Evolutionary conservation across 306 rosid genomes (phyloP), one percentile per base, ranked within the genome.

Genomic region (Sphenostylis stenocarpa): DNA sequence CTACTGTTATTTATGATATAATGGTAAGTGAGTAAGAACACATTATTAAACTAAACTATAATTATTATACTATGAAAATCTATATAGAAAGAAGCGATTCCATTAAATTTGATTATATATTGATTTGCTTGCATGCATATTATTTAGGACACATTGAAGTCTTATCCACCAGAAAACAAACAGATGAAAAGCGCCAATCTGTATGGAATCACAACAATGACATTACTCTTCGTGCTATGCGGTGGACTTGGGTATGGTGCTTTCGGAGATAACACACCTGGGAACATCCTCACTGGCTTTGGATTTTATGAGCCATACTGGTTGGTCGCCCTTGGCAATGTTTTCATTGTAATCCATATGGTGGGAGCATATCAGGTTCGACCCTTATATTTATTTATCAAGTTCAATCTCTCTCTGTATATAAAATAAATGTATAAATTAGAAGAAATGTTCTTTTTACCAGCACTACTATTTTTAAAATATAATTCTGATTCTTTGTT

Each of bases 181-280:
- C 89, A 86, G 84, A 91, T 86, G 90, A 89, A 86, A 81, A 85
- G 29, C 56, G 90, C 86, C 0, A 87, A 80, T 58, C 8, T 49
- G 76, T 66, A 86, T 2, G 87, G 85, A 23, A 89, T 87, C 15
- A 67, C 56, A 10, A 5, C 73, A 21, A 86, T 87, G 94, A 53
- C 83, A 28, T 0, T 57, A 23, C 78, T 91, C 9, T 87, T 89
- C 67, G 66, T 87, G 36, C 33, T 45, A n/a, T 70, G 73, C 8
- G 87, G 87, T 51, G 53, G 85, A 28, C 80, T 85, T 56, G 94
- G 94, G 4, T 89, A 89, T 60, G 97, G 90, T 39, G 97, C 94
- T 14, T 91, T 88, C 2, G 92, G 97, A 1, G 51, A 89, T 45
- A 53, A 70, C 29, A 80, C 97, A 0, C 94, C 88, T 0, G 91